Evolutionary conservation across 345 rosid species (phyloP), one percentile per base, ranked within the genome.

Genomic region (Noccaea bulbosa): DNA sequence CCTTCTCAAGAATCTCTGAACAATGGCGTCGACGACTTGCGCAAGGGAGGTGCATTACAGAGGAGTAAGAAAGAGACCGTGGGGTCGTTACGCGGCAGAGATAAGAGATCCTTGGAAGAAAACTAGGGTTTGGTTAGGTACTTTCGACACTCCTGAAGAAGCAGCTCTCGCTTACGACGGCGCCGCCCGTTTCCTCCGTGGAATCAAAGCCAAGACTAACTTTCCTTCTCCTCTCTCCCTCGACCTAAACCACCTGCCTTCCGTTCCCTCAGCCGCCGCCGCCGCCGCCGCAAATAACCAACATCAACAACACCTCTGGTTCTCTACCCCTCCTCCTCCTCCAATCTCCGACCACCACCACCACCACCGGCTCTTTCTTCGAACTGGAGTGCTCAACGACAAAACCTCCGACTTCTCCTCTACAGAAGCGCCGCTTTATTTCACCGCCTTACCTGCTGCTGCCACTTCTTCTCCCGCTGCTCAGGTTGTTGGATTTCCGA

Each of bases 51-150:
- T 86, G 33, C 98, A 88, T 80, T 91, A 86, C 86, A 77, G 96
- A 45, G 98, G 98, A 8, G 98, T 93, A 11, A 58, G 97, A 38
- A 93, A 93, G 92, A 78, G 98, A 75, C 98, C 98, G 8, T 93
- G 98, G 98, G 98, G 98, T 4, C 86, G 97, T 17, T 93, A 90
- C 81, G 97, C 97, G 0, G 98, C 98, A 0, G 98, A 93, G 84
- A 93, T 93, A 62, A 89, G 98, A 24, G 98, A 90, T 79, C 98
- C 98, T 0, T 90, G 97, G 96, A 93, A 93, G 84, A 93, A 93
- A 74, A 86, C 96, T 7, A 77, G 97, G 66, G 97, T 91, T 34
- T 93, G 98, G 98, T 70, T 93, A 64, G 98, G 98, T 34, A 93
- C 98, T 54, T 93, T 93, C 57, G 97, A 93, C 81, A 90, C 97